Base-by-base conservation (phyloP, 495 filamentous ascomycete genomes). In the Schizothecium vesticola region DNA sequence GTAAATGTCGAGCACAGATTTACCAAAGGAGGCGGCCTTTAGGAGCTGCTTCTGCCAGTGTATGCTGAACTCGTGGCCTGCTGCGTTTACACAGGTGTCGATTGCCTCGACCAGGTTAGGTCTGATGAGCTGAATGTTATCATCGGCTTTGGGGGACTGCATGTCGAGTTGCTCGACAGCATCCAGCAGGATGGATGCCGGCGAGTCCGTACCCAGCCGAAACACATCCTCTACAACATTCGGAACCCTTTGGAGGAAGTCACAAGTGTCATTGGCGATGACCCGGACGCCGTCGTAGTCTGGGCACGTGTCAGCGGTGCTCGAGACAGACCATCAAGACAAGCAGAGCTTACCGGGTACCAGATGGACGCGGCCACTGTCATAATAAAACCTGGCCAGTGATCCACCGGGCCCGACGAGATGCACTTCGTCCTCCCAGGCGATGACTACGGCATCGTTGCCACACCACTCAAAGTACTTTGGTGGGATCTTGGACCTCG, bases 351-450 rank as follows among this genome's bases (percentile, higher is more conserved):
- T 84, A 81, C 96, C 94, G 4, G 93, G 87, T 31, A 97, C 80
- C 9, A 99, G 83, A 81, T 99, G 95, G 21, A 98, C 89, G 68
- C 91, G 89, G 33, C 88, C 90, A 62, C 65, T 73, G 76, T 98
- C 93, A 73, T 98, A 98, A 68, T 91, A 96, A 74, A 92, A 94
- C 72, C 88, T 92, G 36, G 93, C 86, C 56, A 91, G 85, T 12
- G 89, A 87, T 55, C 91, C 92, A 61, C 88, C 90, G 0, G 92
- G 93, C 1, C 93, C 94, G 65, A 98, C 90, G 58, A 99, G 84
- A 75, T 97, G 95, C n/a, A 98, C 89, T 73, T 99, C 95, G 79
- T 99, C 95, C 72, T 97, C 95, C 95, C 95, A 99, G 16, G 92
- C 93, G 68, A 98, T 87, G 59, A 96, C 88, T 10, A 97, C 92